Conservation (phyloP, 208 protist genomes). For the Naegleria lovaniensis region DNA sequence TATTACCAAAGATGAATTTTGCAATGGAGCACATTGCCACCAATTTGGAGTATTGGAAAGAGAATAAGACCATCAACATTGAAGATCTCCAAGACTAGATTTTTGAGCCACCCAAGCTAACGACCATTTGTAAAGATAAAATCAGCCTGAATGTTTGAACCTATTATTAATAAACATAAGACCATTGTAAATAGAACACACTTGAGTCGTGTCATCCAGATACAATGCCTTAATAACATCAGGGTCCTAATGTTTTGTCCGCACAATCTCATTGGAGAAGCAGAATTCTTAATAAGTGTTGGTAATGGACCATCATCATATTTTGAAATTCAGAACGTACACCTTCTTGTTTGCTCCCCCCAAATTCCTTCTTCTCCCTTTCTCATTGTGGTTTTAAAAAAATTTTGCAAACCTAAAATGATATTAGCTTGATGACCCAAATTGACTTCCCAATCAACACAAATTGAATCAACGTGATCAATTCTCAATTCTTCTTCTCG, state of each 20-base stretch:
- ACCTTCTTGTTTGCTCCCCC: no score
- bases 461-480: no score
- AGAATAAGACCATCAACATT: constrained; percentile 39
- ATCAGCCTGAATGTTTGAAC: background rate
- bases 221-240: no score
- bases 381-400: no score
- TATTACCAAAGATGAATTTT: constrained; percentile 72
- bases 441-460: no score
- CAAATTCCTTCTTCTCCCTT: no score
- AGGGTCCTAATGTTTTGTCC: background rate
- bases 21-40: constrained; percentile 60
- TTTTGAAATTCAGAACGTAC: background rate
- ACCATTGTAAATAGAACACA: background rate
- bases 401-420: no score
- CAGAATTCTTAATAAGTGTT: background rate
- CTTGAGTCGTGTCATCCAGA: background rate
- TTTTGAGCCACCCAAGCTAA: background rate
- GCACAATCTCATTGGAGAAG: background rate
- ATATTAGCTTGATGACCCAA: no score
- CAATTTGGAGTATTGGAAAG: constrained; percentile 71
- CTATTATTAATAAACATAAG: background rate
- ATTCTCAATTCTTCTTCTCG: no score
- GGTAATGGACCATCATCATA: background rate
- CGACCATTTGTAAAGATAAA: background rate
- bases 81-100: background rate